Evolutionary conservation across 1,139 yeast genomes (phyloP).

Genomic region (Saccharomyces hybrid): DNA sequence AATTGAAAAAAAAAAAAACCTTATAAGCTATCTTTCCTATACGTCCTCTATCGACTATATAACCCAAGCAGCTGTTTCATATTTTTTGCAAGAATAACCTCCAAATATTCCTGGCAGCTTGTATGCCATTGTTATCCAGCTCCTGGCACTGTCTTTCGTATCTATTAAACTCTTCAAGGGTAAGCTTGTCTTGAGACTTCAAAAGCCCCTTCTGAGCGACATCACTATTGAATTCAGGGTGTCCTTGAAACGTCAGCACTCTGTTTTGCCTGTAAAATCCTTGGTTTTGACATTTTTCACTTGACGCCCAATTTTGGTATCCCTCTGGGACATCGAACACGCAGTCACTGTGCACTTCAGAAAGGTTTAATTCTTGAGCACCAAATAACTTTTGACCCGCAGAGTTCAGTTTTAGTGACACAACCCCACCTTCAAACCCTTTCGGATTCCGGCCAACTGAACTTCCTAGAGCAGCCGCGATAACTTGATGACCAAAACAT

Average conservation of each 20-base stretch:
- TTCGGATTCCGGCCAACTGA: conserved; percentile 47
- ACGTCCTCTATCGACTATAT: neutral
- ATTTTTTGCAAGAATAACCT: conserved; percentile 10
- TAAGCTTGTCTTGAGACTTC: neutral
- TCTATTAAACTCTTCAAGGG: conserved; percentile 3
- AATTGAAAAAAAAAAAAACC: neutral
- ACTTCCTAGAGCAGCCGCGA: conserved; percentile 59
- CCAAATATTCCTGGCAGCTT: conserved; percentile 14
- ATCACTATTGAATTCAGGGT: conserved; percentile 65
- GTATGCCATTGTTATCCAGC: conserved; percentile 13
- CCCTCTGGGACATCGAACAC: conserved; percentile 45
- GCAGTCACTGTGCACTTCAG: conserved; percentile 67
- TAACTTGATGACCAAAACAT: conserved; percentile 83
- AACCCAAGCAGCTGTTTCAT: neutral
- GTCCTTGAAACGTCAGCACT: conserved; percentile 75
- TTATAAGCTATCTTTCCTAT: neutral
- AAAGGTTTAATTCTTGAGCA: conserved; percentile 35
- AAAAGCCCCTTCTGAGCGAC: conserved; percentile 10
- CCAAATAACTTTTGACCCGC: conserved; percentile 34
- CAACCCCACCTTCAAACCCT: conserved; percentile 73
- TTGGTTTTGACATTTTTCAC: conserved; percentile 52
- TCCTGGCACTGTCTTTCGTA: conserved; percentile 3
- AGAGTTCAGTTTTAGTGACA: conserved; percentile 43
- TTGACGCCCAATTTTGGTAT: conserved; percentile 45
- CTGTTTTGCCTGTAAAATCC: conserved; percentile 45